Evolutionary conservation across 352 stramenopile genomes (phyloP), one percentile per base, ranked within the genome.

Genomic region (Poterioochromonas sp.): DNA sequence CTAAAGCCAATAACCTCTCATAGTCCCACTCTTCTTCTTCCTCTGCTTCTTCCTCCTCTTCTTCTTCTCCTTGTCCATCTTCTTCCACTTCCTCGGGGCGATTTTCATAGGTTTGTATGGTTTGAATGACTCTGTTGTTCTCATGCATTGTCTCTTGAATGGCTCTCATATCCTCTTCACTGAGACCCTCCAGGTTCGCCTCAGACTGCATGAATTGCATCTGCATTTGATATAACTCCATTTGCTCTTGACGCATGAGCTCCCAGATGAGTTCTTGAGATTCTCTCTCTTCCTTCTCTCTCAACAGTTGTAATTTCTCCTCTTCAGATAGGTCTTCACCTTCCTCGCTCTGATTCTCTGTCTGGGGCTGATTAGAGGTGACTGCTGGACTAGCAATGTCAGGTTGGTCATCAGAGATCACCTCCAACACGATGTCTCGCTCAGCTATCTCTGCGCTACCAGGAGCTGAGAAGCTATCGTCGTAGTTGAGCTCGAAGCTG

Each of bases 41-140:
- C 22, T 69, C 60, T 43, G 39, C 60, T 43, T 69, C 60, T n/a
- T 69, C 60, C 5, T 69, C 3, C 11, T 69, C 60, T n/a, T 44
- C 35, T 1, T 69, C 35, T 69, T 8, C 60, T 43, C 41, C 32
- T 22, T 69, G 2, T 8, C 29, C 51, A 22, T 32, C 15, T 8
- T 62, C 26, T 2, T 62, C 26, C 8, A 32, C 29, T 5, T 62
- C 26, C 26, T 8, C 26, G 26, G 26, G 8, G 2, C 8, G 2
- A 29, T 43, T 32, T 26, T 22, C 22, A 32, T 11, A 5, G 8
- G 5, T 32, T 69, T 32, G 8, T 64, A 11, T 26, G 8, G 18
- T 26, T 64, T 32, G 12, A 34, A 11, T 26, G 8, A 11, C 29
- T n/a, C 29, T 32, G 11, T 26, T 26, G 8, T 3, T 1, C 35